Evolutionary conservation across 2,329 filamentous ascomycete genomes (phyloP), one percentile per base, ranked within the genome.

Genomic region (Fusarium devonianum): DNA sequence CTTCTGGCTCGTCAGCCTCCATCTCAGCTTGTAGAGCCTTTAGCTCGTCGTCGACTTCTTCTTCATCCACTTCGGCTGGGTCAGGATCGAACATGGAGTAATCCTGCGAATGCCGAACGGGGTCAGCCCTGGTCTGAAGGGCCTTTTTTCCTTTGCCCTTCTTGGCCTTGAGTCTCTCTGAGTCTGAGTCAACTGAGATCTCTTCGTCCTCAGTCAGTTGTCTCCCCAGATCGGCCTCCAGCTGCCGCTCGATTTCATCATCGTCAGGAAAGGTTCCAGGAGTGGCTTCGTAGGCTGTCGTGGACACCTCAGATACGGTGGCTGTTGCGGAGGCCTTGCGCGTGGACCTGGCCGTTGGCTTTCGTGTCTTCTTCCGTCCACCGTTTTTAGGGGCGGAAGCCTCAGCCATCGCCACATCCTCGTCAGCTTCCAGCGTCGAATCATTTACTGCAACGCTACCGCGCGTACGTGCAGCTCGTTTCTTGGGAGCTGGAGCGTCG

Each of bases 151-250:
- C 56, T 56, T 69, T 70, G 10, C 57, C 21, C 45, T 53, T 55
- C 23, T 41, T 73, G 0, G 63, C 63, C 39, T 72, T 74, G 10
- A 67, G 68, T 32, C 72, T 69, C 57, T 76, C 77, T 0, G 74
- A 73, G 37, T 79, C 78, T 5, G 75, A 79, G 48, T 79, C 74
- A 5, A 72, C 71, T 4, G 71, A 71, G 7, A 77, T 68, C 23
- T 77, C 75, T 33, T 84, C 82, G 11, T 81, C 78, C 21, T 85
- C 80, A 2, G 76, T 78, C 18, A 81, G 64, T 2, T 78, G 80
- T 21, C 77, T 74, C 32, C 86, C 82, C 8, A 89, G 76, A 48
- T 88, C 87, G 2, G 81, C 84, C 62, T 88, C 81, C 1, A 90
- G 73, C 37, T 83, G 83, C 16, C 80, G 80, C 40, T 90, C 84